Base-by-base conservation (phyloP, 305 asterid species). In the Lippia alba region DNA sequence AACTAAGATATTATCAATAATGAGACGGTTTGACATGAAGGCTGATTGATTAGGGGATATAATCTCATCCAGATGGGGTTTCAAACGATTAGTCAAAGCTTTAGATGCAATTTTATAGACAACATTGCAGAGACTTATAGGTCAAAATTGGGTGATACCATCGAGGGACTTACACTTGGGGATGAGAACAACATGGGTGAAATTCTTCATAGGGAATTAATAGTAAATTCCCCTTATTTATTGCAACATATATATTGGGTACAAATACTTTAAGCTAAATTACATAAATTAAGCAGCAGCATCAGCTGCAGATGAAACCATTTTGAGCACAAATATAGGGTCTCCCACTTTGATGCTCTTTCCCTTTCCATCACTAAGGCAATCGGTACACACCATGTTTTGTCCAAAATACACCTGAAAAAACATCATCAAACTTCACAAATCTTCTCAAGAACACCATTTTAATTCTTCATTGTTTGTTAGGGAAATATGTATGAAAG, bases 361-460 rank as follows among this genome's bases (percentile, higher is more conserved):
- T 30, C 69, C 75, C 20, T 73, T 74, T 63, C 85, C 87, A 59
- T 58, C 64, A 71, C 56, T 48, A 32, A 75, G 74, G 24, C 80
- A 72, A 45, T 87, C 85, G 0, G 16, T 32, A 68, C 92, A 89
- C 5, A 87, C 96, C 73, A 89, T 8, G 74, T 82, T 78, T 71
- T 84, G 89, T 67, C 96, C 94, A 50, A 89, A 87, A 68, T 85
- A 89, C 36, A 87, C 85, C 90, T 87, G 83, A 56, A 80, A 57
- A 11, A 66, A 53, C 55, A 36, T 19, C 55, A 36, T 19, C 57
- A 24, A 3, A 24, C 55, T 11, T 11, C 39, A 4, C 14, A 64
- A 30, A 8, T 44, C 12, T 8, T 44, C 49, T 5, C 14, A 44
- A 3, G 49, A 8, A 24, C 30, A 24, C 30, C 30, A 24, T 1